phyloP scores from a whole-genome alignment of 1,284 basidiomycete genomes.

The Cutaneotrichosporon daszewskae region DNA sequence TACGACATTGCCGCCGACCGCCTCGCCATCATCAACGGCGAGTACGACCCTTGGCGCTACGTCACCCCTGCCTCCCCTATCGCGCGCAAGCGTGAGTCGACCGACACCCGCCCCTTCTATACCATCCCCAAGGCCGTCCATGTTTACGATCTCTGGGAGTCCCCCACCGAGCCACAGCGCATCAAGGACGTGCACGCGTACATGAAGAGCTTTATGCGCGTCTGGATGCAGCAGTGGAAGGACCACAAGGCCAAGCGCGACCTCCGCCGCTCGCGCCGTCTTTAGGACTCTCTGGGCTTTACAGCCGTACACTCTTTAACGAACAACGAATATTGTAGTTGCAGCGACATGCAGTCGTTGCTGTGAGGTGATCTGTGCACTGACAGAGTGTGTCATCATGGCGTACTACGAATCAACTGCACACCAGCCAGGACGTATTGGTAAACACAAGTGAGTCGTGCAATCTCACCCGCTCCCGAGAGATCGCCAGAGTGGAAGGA shows the following conservation, averaged over 20 bases:
- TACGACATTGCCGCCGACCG: conserved; percentile 68
- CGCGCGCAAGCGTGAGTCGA: conserved; percentile 65
- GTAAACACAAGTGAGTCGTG: too few species aligned
- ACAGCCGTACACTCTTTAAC: too few species aligned
- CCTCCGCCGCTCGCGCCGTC: too few species aligned
- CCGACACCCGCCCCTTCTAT: conserved; percentile 71
- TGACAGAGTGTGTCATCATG: too few species aligned
- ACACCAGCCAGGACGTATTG: too few species aligned
- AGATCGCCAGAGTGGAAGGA: too few species aligned
- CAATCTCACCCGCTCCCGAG: too few species aligned
- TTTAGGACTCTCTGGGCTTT: too few species aligned
- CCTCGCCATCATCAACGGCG: conserved; percentile 64
- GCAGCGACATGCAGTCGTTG: too few species aligned
- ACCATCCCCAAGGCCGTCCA: conserved; percentile 81
- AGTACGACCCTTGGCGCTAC: conserved; percentile 73
- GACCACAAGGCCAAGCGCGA: conserved; percentile 19
- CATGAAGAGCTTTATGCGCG: conserved; percentile 70
- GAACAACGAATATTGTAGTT: too few species aligned
- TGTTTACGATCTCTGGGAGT: conserved; percentile 72
- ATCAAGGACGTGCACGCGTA: conserved; percentile 76
- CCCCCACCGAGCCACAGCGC: conserved; percentile 64
- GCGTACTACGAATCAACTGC: too few species aligned
- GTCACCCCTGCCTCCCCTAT: conserved; percentile 48
- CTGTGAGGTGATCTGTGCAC: too few species aligned
- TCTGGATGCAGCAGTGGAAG: conserved; percentile 68